phyloP scores from a whole-genome alignment of 208 protist species.

The Porcisia deanei region DNA sequence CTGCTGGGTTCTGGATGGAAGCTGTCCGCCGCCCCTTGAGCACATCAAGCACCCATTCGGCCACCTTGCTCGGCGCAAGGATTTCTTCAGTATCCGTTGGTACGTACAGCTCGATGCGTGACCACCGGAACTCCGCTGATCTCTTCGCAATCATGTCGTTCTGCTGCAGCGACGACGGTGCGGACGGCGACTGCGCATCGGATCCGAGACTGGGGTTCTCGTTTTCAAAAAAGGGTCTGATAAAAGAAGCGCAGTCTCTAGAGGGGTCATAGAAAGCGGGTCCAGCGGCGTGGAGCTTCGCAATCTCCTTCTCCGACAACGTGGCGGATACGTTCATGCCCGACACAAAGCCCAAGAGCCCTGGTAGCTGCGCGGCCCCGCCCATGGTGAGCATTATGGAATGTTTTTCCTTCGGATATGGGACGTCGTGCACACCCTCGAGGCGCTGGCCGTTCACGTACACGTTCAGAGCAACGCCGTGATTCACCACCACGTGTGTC shows the following conservation, averaged over 20 bases:
- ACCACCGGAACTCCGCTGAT: slow-evolving; percentile 27
- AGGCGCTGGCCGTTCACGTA: slow-evolving; percentile 73
- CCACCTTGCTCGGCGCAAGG: slow-evolving; percentile 20
- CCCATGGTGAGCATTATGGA: slow-evolving; percentile 67
- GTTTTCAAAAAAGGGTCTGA: slow-evolving; percentile 36
- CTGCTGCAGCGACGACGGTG: slow-evolving; percentile 9
- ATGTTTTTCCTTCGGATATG: slow-evolving; percentile 67
- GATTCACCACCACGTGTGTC: slow-evolving; percentile 79
- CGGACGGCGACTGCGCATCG: slow-evolving; percentile 5
- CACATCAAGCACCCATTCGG: slow-evolving; percentile 31
- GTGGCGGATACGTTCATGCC: slow-evolving; percentile 73
- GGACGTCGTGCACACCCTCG: slow-evolving; percentile 35
- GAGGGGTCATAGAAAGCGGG: slow-evolving; percentile 35
- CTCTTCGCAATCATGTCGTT: slow-evolving; percentile 29
- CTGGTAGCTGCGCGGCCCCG: slow-evolving; percentile 42
- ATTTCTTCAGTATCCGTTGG: slow-evolving; percentile 26
- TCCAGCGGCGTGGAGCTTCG: slow-evolving; percentile 48
- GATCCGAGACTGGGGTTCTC: not conserved
- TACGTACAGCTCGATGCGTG: slow-evolving; percentile 28
- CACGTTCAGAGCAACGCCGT: slow-evolving; percentile 55
- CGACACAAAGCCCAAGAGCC: slow-evolving; percentile 73
- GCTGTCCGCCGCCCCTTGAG: slow-evolving; percentile 30
- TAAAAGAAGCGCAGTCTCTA: slow-evolving; percentile 22
- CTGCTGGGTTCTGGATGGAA: slow-evolving; percentile 13
- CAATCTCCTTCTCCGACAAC: slow-evolving; percentile 66